Evolutionary conservation across 2,329 filamentous ascomycete species (phyloP), one percentile per base, ranked within the genome.

Genomic region (Ophiostoma ulmi): DNA sequence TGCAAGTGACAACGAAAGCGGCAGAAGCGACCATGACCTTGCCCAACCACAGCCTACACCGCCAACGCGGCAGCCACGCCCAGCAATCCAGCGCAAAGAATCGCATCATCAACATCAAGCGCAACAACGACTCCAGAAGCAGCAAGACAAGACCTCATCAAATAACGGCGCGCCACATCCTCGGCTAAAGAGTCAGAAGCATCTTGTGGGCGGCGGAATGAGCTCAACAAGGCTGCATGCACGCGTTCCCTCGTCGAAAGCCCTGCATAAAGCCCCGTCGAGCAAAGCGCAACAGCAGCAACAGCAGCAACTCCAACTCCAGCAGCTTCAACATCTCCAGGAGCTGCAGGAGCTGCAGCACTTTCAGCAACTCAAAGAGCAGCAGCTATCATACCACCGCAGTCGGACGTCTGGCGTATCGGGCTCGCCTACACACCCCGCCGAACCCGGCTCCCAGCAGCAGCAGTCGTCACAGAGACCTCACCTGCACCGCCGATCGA

Each of bases 201-300:
- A 83, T 75, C 76, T 83, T 70, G 82, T 82, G 72, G 81, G 81
- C 73, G 80, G 80, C 67, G 77, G 75, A 35, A 70, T 72, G 70
- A 77, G 76, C 72, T 80, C 72, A 26, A 72, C 80, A 64, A 83
- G 85, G 67, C 75, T 85, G 70, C 84, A 86, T 77, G 81, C 81
- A 72, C 83, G 85, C 74, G 83, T 83, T 17, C 81, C 84, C 26
- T 86, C 84, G 17, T 81, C 83, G 67, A 87, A 87, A 76, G 82
- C 77, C 38, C 77, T 86, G 72, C 83, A 84, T 75, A 84, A 85
- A 72, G 17, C 38, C 48, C 38, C 70, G 22, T 48, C 68, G 20
- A 67, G 11, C 58, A 70, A 77, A 72, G 55, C 76, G 55, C 66
- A 70, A 20, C 70, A 70, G 39, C 72, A 71, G 58, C 70, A 69